Conservation (phyloP, 371 early-diverging fungal genomes). For the Nosema muscidifuracis region DNA sequence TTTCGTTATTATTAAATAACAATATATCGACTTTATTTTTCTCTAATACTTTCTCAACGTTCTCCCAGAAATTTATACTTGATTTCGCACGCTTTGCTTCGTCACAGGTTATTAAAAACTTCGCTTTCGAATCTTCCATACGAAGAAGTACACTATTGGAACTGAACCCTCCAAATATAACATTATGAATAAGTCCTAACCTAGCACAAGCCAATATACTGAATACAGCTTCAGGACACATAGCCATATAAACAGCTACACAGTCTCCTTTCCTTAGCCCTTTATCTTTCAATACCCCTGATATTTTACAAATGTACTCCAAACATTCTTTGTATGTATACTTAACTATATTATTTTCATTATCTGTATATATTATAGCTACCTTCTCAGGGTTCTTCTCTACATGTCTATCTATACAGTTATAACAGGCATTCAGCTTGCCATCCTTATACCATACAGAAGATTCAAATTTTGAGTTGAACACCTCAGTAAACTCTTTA, state of each 20-base stretch:
- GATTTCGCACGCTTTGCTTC: conserved; percentile 80
- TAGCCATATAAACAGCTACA: conserved; percentile 88
- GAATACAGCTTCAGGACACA: conserved; percentile 82
- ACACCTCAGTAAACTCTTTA: conserved; percentile 31
- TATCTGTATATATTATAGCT: conserved; percentile 79
- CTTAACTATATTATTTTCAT: conserved; percentile 71
- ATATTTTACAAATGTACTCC: conserved; percentile 71
- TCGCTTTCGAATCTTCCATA: conserved; percentile 83
- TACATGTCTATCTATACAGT: conserved; percentile 90
- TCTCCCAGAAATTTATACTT: conserved; percentile 76
- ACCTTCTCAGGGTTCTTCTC: conserved; percentile 64
- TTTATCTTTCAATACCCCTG: conserved; percentile 69
- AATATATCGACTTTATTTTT: neutral
- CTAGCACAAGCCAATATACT: conserved; percentile 83
- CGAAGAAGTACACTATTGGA: conserved; percentile 78
- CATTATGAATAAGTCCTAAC: conserved; percentile 80
- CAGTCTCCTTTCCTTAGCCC: conserved; percentile 76
- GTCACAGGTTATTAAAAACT: conserved; percentile 78
- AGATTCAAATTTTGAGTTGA: conserved; percentile 12
- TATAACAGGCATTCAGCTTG: conserved; percentile 80
- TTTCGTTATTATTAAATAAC: neutral
- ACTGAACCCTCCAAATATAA: conserved; percentile 86
- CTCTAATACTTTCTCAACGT: conserved; percentile 68
- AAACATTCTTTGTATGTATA: conserved; percentile 76
- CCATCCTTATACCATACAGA: conserved; percentile 79